Percentiles rank a stretch among this genome's conserved stretches.
Evolutionary conservation across 331 rosid species (phyloP).

Genomic region (Ulmus americana): DNA sequence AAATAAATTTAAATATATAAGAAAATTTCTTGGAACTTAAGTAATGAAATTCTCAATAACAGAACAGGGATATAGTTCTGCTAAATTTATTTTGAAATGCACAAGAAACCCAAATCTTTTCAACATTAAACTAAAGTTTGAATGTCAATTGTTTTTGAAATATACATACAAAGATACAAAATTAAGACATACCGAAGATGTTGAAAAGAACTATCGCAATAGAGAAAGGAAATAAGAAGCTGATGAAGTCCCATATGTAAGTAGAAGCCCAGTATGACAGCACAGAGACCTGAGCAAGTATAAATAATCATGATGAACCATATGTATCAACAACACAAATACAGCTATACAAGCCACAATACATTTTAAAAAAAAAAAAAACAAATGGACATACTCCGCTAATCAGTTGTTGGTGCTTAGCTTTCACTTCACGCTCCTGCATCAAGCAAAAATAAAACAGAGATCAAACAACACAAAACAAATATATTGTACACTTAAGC

Average conservation of each 20-base stretch:
- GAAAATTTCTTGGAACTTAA: no score
- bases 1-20: no score
- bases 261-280: slow-evolving; percentile 87
- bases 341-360: background rate
- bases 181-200: slow-evolving; percentile 62
- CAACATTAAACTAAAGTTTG: background rate
- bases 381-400: slow-evolving; percentile 67
- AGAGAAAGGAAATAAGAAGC: slow-evolving; percentile 85
- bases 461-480: background rate
- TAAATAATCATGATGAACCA: slow-evolving; percentile 19
- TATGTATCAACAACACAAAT: slow-evolving; percentile 5
- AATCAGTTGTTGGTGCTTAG: slow-evolving; percentile 90
- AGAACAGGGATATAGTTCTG: background rate
- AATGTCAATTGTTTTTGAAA: background rate
- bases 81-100: background rate
- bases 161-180: slow-evolving; percentile 10
- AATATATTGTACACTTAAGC: background rate
- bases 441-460: slow-evolving; percentile 23
- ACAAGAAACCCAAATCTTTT: background rate
- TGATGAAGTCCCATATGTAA: slow-evolving; percentile 79
- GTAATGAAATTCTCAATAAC: no score
- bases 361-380: slow-evolving; percentile 6
- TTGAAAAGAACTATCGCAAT: slow-evolving; percentile 67
- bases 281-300: slow-evolving; percentile 62
- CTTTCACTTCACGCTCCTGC: slow-evolving; percentile 99